Base-by-base conservation (phyloP, 257 asterid genomes). In the Echites panduratus region DNA sequence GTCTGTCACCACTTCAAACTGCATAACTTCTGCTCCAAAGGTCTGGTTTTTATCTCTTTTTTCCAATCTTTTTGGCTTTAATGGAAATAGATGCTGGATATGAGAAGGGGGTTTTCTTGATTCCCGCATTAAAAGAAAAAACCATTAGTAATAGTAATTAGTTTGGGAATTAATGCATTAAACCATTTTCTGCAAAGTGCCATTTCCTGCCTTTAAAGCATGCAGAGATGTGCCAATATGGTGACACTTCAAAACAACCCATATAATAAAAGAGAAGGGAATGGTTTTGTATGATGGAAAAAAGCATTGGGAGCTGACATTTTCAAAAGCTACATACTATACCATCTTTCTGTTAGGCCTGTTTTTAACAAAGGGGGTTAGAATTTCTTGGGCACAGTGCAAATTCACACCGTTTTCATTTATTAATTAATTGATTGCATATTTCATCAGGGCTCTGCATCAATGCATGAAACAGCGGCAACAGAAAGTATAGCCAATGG, bases 361-460 rank as follows among this genome's bases (percentile, higher is more conserved):
- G 84, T 77, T 76, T 65, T 49, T 58, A 16, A 1, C 57, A 50
- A 50, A 50, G 14, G 16, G 54, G 70, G 56, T 79, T 62, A 76
- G 86, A 86, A 83, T 84, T 77, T 84, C 81, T 84, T 82, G 85
- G 80, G 68, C 38, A 22, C 32, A 29, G 86, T 75, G 89, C 76
- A 62, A 80, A 62, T 40, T 63, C 54, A 70, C 65, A 78, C 80
- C 62, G 66, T 75, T 75, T 78, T 74, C 74, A 57, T 63, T 24
- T 59, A 52, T 16, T 52, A 32, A 32, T 17, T 14, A 16, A 50
- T 29, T 63, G 16, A 38, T 65, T 49, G n/a, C n/a, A 61, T 20
- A 73, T 47, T 57, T 58, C 70, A 65, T 40, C 86, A 88, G 94
- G 87, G 78, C 56, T 76, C 88, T 78, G 86, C 12, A 81, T 78